Percentiles rank a stretch among this genome's conserved stretches.
phyloP scores from a whole-genome alignment of 495 filamentous ascomycete species.

The Aspergillus affinis region DNA sequence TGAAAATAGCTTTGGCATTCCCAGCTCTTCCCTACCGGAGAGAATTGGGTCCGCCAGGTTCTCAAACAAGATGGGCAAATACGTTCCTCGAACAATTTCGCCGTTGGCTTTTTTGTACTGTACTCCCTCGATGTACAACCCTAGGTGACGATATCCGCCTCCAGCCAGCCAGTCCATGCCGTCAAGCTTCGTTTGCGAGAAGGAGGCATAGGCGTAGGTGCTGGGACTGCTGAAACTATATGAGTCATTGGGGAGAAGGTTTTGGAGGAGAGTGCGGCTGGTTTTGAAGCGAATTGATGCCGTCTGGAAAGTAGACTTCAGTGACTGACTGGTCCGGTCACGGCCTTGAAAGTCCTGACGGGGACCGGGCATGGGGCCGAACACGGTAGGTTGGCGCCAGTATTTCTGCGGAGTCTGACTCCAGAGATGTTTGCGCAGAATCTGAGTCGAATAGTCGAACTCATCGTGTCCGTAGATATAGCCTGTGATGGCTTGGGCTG shows the following conservation, averaged over 20 bases:
- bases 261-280: conserved; percentile 56
- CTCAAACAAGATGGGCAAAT: conserved; percentile 56
- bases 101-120: conserved; percentile 53
- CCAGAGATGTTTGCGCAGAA: conserved; percentile 48
- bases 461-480: conserved; percentile 64
- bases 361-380: conserved; percentile 57
- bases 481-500: conserved; percentile 48
- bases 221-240: conserved; percentile 47
- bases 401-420: conserved; percentile 40
- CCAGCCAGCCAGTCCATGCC: conserved; percentile 58
- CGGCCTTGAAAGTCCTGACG: conserved; percentile 40
- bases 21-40: conserved; percentile 54
- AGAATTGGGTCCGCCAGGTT: conserved; percentile 52
- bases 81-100: conserved; percentile 45
- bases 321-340: conserved; percentile 21
- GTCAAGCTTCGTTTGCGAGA: conserved; percentile 47
- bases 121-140: conserved; percentile 58
- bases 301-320: conserved; percentile 47
- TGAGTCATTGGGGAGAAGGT: conserved; percentile 46
- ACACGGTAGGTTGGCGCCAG: conserved; percentile 54
- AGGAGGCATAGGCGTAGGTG: conserved; percentile 51
- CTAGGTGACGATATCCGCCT: conserved; percentile 53
- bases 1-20: conserved; percentile 55
- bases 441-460: conserved; percentile 51
- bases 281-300: conserved; percentile 58